Percentiles rank a stretch among this genome's conserved stretches.
These are phyloP conservation scores for Starmerella potacharoeniae DNA, from an alignment of 805 yeast species.

Conservation along the genomic window DNA sequence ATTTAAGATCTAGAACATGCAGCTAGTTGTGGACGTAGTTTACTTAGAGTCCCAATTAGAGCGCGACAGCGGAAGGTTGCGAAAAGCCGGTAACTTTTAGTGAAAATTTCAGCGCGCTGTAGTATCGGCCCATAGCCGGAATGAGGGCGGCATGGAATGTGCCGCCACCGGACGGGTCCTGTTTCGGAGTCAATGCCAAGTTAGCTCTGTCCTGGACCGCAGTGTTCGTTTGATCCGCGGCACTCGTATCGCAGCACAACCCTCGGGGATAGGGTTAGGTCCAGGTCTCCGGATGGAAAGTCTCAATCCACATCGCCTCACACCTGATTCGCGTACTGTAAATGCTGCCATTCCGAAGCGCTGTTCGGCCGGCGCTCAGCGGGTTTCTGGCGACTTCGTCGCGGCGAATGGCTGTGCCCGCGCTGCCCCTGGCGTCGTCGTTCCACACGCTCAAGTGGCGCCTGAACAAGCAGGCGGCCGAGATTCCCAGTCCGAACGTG, in stretches of 20 bases:
- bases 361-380: neutral
- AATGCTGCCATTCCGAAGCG: neutral
- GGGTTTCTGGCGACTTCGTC: neutral
- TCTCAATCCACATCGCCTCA: neutral
- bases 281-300: neutral
- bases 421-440: neutral
- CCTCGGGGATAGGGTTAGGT: neutral
- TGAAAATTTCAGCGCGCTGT: too few relatives aligned
- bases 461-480: neutral
- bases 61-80: too few relatives aligned
- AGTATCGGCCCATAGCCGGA: too few relatives aligned
- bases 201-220: too few relatives aligned
- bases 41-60: neutral
- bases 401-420: neutral
- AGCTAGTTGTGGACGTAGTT: neutral
- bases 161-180: too few relatives aligned
- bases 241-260: neutral
- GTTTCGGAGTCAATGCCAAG: too few relatives aligned
- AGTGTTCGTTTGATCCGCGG: neutral
- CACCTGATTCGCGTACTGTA: neutral
- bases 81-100: too few relatives aligned
- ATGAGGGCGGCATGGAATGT: too few relatives aligned
- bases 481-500: neutral
- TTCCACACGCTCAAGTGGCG: neutral
- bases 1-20: neutral